A percentile compares a stretch with the other conserved stretches of the same genome.
Evolutionary conservation across 345 rosid species (phyloP).

Genomic region (Xanthoceras sorbifolium): DNA sequence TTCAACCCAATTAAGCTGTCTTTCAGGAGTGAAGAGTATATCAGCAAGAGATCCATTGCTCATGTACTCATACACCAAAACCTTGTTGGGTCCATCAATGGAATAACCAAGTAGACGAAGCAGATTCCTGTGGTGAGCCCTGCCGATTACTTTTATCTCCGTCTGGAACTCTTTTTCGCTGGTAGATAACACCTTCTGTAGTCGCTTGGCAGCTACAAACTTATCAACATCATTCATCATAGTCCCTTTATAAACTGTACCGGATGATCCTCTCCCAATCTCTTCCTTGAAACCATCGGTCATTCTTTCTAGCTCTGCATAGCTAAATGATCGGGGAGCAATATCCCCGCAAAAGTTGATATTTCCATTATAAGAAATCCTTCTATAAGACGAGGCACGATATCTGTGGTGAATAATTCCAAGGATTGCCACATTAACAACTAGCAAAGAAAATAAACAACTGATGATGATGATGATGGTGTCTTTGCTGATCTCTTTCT

Average conservation of each 20-base stretch:
- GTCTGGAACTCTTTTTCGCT: conserved; percentile 28
- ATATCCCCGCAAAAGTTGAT: neutral
- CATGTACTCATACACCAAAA: too few species aligned
- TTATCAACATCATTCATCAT: conserved; percentile 8
- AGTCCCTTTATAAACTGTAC: too few species aligned
- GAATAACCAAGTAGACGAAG: too few species aligned
- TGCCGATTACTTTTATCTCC: conserved; percentile 34
- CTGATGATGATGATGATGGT: neutral
- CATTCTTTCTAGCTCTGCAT: conserved; percentile 19
- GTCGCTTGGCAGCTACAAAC: conserved; percentile 30
- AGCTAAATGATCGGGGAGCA: conserved; percentile 20
- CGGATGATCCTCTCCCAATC: conserved; percentile 39
- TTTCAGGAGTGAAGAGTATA: conserved; percentile 16
- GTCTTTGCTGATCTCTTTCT: neutral
- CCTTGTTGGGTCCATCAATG: too few species aligned
- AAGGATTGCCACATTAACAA: conserved; percentile 10
- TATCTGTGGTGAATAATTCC: neutral
- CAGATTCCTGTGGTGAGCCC: neutral
- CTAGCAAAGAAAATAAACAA: conserved; percentile 2
- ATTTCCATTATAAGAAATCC: neutral
- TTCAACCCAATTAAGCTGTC: conserved; percentile 19
- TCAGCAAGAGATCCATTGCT: too few species aligned
- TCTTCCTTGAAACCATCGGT: conserved; percentile 31
- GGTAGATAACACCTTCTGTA: conserved; percentile 23
- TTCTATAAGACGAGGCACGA: conserved; percentile 11